These are phyloP conservation scores for Xylaria sp. DNA, from an alignment of 2,329 filamentous ascomycete species.

Conservation along the genomic window DNA sequence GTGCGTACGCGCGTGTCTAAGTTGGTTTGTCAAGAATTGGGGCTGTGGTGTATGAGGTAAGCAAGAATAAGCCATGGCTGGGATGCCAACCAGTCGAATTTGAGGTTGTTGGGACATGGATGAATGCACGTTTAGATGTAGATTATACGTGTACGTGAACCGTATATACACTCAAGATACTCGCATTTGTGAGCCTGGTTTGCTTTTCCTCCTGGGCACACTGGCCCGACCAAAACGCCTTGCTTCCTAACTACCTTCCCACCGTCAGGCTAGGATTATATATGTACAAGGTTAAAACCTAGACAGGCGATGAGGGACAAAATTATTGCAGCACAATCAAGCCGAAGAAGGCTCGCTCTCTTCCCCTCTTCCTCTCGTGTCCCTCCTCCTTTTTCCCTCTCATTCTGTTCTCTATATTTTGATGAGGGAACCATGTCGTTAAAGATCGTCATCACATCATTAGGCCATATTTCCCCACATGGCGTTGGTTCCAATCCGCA, in stretches of 20 bases:
- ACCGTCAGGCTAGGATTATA: conserved; percentile 10
- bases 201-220: background rate
- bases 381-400: background rate
- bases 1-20: too few relatives aligned
- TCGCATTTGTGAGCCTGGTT: conserved; percentile 11
- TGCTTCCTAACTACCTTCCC: conserved; percentile 18
- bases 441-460: conserved; percentile 18
- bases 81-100: background rate
- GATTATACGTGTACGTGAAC: background rate
- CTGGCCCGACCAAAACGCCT: conserved; percentile 24
- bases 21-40: background rate
- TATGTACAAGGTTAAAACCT: conserved; percentile 12
- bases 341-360: background rate
- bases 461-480: background rate
- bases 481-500: too few relatives aligned
- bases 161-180: background rate
- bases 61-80: background rate
- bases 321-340: too few relatives aligned
- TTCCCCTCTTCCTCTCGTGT: background rate
- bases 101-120: too few relatives aligned
- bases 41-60: background rate
- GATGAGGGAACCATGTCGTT: conserved; percentile 7
- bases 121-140: background rate
- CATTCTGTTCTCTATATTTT: background rate
- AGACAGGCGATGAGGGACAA: background rate